These are phyloP conservation scores for Coprinopsis strossmayeri DNA, from an alignment of 768 basidiomycete genomes.

Conservation along the genomic window DNA sequence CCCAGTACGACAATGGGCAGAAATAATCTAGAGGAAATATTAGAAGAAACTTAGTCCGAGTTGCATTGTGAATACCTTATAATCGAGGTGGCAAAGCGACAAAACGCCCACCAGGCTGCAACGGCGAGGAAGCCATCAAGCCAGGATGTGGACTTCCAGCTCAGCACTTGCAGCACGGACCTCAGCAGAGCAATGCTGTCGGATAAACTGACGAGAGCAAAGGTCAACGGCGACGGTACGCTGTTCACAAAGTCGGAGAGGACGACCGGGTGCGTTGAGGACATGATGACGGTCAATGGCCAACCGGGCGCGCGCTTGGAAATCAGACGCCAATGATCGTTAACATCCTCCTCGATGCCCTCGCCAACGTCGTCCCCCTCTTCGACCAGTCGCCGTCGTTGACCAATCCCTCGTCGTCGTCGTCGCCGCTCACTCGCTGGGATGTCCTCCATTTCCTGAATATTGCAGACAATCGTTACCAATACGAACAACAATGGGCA, in stretches of 20 bases:
- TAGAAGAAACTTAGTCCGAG: neutral
- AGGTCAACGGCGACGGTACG: slow-evolving; percentile 56
- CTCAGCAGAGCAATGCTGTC: slow-evolving; percentile 43
- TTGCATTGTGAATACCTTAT: neutral
- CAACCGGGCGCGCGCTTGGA: too few species aligned
- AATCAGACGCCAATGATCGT: slow-evolving; percentile 12
- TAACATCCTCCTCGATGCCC: slow-evolving; percentile 21
- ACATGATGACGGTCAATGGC: slow-evolving; percentile 1
- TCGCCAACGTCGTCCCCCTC: slow-evolving; percentile 23
- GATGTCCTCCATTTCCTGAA: slow-evolving; percentile 77
- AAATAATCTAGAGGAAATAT: slow-evolving; percentile 41
- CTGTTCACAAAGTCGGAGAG: slow-evolving; percentile 45
- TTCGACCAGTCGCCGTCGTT: slow-evolving; percentile 35
- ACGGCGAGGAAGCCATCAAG: slow-evolving; percentile 47
- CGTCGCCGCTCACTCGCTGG: slow-evolving; percentile 62
- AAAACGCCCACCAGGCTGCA: slow-evolving; percentile 17
- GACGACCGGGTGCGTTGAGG: slow-evolving; percentile 12
- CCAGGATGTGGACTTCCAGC: slow-evolving; percentile 48
- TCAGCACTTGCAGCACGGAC: slow-evolving; percentile 38
- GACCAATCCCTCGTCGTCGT: slow-evolving; percentile 10
- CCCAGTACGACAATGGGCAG: slow-evolving; percentile 45
- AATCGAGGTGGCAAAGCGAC: neutral
- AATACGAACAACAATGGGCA: slow-evolving; percentile 81
- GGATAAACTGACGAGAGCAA: slow-evolving; percentile 55
- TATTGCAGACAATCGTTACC: slow-evolving; percentile 51